A percentile compares a stretch with the other conserved stretches of the same genome.
phyloP scores from a whole-genome alignment of 2,329 filamentous ascomycete species.

The Grosmannia serpens region DNA sequence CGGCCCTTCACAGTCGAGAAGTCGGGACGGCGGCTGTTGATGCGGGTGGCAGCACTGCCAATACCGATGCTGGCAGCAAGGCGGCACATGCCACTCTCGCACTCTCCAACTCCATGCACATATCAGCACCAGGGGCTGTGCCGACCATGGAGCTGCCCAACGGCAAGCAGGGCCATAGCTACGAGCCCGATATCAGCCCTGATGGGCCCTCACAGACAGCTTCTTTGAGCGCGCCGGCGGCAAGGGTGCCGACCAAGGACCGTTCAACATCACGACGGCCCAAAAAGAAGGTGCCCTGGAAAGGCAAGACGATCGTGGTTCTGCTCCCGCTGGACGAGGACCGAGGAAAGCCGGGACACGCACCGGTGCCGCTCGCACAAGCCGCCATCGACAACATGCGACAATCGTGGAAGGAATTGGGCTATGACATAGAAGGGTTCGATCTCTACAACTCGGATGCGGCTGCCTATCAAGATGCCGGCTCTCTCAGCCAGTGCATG shows the following conservation, averaged over 20 bases:
- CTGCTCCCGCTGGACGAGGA: constrained; percentile 56
- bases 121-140: neutral
- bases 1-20: neutral
- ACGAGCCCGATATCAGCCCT: neutral
- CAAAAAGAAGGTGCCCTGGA: constrained; percentile 66
- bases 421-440: constrained; percentile 59
- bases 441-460: constrained; percentile 43
- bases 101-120: no score
- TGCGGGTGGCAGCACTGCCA: neutral
- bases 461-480: constrained; percentile 14
- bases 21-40: neutral
- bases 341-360: constrained; percentile 45
- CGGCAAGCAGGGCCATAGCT: neutral
- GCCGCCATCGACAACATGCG: constrained; percentile 51
- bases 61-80: neutral
- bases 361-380: constrained; percentile 41
- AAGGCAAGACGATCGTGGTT: constrained; percentile 62
- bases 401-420: constrained; percentile 53
- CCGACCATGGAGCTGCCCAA: neutral
- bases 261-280: constrained; percentile 39
- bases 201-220: neutral
- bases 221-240: neutral
- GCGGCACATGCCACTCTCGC: neutral
- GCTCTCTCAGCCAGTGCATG: constrained; percentile 39
- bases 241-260: constrained; percentile 20